These are phyloP conservation scores for Striga asiatica DNA, from an alignment of 257 asterid species.

Conservation along the genomic window DNA sequence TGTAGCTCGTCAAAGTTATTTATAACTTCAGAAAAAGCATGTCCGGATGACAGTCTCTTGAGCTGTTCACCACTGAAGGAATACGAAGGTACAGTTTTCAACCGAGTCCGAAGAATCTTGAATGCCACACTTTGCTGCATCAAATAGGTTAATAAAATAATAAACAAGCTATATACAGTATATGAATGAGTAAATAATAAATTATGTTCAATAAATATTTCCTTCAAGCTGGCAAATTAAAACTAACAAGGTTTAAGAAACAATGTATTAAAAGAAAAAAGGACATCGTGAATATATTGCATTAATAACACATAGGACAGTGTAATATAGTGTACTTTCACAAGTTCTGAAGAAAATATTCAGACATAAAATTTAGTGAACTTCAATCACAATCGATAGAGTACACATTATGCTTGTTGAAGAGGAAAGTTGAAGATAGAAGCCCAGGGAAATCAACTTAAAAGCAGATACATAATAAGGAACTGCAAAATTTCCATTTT, in stretches of 20 bases:
- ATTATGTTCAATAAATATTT: not conserved
- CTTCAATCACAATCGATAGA: too few relatives aligned
- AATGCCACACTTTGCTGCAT: conserved; percentile 97
- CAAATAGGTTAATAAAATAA: conserved; percentile 6
- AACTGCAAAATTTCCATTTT: not conserved
- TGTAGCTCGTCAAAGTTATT: conserved; percentile 35
- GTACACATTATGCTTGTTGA: too few relatives aligned
- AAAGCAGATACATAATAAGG: not conserved
- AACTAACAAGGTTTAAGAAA: not conserved
- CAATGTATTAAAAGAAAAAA: too few relatives aligned
- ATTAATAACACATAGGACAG: too few relatives aligned
- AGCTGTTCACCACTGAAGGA: conserved; percentile 57
- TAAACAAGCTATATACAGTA: not conserved
- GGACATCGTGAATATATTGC: too few relatives aligned
- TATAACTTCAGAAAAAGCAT: conserved; percentile 27
- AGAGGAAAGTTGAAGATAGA: too few relatives aligned
- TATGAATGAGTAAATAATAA: not conserved
- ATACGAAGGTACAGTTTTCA: conserved; percentile 82
- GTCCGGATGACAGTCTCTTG: conserved; percentile 38
- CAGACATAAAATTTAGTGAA: too few relatives aligned
- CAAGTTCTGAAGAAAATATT: too few relatives aligned
- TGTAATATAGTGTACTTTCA: too few relatives aligned
- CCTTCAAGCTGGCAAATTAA: not conserved
- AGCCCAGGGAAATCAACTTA: not conserved
- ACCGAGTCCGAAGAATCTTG: conserved; percentile 79